Evolutionary conservation across 176 grass and related monocot species (phyloP).

Genomic region (Lolium perenne): DNA sequence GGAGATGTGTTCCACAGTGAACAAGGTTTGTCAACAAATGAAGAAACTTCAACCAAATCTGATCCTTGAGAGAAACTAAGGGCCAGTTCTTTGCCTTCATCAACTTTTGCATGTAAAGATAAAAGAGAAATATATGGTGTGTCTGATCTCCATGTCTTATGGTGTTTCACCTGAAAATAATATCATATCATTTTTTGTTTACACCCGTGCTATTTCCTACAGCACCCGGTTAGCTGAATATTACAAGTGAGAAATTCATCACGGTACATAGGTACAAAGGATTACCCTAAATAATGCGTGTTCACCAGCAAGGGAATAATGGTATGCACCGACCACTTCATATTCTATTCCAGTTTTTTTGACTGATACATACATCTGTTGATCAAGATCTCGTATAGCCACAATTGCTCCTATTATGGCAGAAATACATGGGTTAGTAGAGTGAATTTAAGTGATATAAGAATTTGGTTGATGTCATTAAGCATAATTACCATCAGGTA

Average conservation of each 20-base stretch:
- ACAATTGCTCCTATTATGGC: slow-evolving; percentile 76
- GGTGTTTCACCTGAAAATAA: slow-evolving; percentile 66
- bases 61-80: slow-evolving; percentile 71
- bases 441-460: slow-evolving; percentile 37
- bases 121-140: slow-evolving; percentile 68
- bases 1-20: slow-evolving; percentile 66
- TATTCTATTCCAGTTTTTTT: slow-evolving; percentile 63
- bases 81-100: slow-evolving; percentile 65
- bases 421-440: slow-evolving; percentile 33
- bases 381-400: slow-evolving; percentile 73
- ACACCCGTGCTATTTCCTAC: background rate
- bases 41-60: slow-evolving; percentile 74
- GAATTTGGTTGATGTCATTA: slow-evolving; percentile 31
- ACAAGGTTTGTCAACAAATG: slow-evolving; percentile 50
- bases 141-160: slow-evolving; percentile 63
- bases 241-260: slow-evolving; percentile 29
- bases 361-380: slow-evolving; percentile 78
- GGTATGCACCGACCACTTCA: slow-evolving; percentile 63
- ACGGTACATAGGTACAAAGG: slow-evolving; percentile 18
- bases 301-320: slow-evolving; percentile 82
- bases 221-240: slow-evolving; percentile 20
- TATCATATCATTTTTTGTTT: slow-evolving; percentile 27
- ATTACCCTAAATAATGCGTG: slow-evolving; percentile 75
- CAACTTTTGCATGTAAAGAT: slow-evolving; percentile 56
- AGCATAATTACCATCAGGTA: slow-evolving; percentile 76